Base-by-base conservation (phyloP, 2,329 filamentous ascomycete species). In the Cercospora beticola region DNA sequence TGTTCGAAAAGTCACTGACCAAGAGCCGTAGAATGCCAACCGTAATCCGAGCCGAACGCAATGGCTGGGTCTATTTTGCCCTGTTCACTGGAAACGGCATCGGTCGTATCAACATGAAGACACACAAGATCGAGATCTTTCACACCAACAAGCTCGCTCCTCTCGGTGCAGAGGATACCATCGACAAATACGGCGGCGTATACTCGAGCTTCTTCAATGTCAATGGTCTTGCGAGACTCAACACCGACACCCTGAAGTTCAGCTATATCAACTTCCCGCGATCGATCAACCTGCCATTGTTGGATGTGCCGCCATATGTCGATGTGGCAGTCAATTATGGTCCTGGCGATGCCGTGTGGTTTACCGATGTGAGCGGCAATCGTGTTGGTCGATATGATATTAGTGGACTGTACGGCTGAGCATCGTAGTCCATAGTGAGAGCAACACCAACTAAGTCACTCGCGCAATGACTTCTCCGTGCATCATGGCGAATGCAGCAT, bases 321-420 rank as follows among this genome's bases (percentile, higher is more conserved):
- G 71, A 72, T 36, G 54, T 72, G 30, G 71, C 71, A 10, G 69
- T 72, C 7, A 72, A 72, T 30, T 72, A 72, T 63, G 71, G 71
- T 9, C 71, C 71, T 4, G 71, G 71, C 49, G 65, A 72, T 56
- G 69, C 69, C 5, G 64, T 74, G 40, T 69, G 68, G 69, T 69
- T 70, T 30, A 68, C 66, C 7, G 56, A 60, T n/a, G n/a, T 71
- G 33, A 30, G 59, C 12, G 66, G 43, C 18, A 71, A 73, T 63
- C 66, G 66, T 54, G 71, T 69, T 14, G 72, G 66, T 23, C 66
- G 66, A 30, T 72, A 72, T 52, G 54, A 64, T 26, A 64, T 64
- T 10, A 36, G 49, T 56, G 62, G 62, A 18, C 30, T 64, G 46
- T 64, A 64, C 18, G 62, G 62, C 1, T 64, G 60, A 62, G 43